Conservation (phyloP, 2,329 filamentous ascomycete species). For the Alternaria panax region DNA sequence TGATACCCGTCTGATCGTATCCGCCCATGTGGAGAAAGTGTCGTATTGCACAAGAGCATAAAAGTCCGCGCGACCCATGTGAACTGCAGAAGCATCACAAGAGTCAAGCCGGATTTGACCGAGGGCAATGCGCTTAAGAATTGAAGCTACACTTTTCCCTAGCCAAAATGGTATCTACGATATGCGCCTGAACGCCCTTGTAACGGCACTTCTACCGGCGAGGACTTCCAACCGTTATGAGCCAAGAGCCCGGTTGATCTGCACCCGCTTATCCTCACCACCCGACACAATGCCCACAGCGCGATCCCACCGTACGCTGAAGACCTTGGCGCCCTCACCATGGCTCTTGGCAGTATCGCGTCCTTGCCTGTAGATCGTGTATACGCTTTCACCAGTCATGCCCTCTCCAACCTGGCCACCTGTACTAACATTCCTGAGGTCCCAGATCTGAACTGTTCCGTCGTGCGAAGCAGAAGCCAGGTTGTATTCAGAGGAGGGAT, state of each 20-base stretch:
- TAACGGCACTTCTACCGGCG: not conserved
- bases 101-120: not conserved
- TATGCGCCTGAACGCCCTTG: constrained; percentile 21
- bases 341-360: constrained; percentile 62
- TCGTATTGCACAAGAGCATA: not conserved
- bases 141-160: constrained; percentile 11
- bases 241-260: constrained; percentile 70
- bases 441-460: constrained; percentile 92
- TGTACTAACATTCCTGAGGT: constrained; percentile 75
- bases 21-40: constrained; percentile 1
- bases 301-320: constrained; percentile 85
- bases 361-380: constrained; percentile 78
- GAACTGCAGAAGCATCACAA: not conserved
- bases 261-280: constrained; percentile 92
- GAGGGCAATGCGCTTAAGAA: not conserved
- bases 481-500: constrained; percentile 76
- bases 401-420: constrained; percentile 61
- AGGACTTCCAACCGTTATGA: constrained; percentile 11
- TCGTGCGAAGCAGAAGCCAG: constrained; percentile 91
- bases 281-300: constrained; percentile 88
- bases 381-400: constrained; percentile 73
- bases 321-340: constrained; percentile 89
- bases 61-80: not conserved
- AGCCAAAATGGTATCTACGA: constrained; percentile 27
- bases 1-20: constrained; percentile 35